phyloP scores from a whole-genome alignment of 2,329 filamentous ascomycete genomes.

The Nemania sp. region DNA sequence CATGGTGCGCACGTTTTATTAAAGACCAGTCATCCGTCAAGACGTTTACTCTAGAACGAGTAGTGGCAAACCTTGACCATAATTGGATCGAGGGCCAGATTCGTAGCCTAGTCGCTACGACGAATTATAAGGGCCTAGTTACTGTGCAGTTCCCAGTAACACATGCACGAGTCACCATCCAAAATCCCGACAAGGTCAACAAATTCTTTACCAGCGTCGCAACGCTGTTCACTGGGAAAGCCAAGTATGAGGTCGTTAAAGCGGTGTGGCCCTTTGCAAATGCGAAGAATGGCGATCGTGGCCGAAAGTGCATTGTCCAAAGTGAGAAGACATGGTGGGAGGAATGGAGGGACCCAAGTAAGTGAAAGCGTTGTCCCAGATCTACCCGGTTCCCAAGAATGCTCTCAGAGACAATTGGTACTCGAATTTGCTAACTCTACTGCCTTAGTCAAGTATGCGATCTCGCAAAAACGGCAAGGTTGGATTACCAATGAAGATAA shows the following conservation, averaged over 20 bases:
- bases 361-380: slow-evolving; percentile 19
- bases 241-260: slow-evolving; percentile 67
- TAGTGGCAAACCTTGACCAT: slow-evolving; percentile 67
- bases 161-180: slow-evolving; percentile 49
- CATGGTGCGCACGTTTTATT: slow-evolving; percentile 63
- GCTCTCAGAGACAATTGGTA: background rate
- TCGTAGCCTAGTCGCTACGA: slow-evolving; percentile 62
- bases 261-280: slow-evolving; percentile 70
- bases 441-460: slow-evolving; percentile 47
- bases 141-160: slow-evolving; percentile 41
- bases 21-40: slow-evolving; percentile 60
- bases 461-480: slow-evolving; percentile 54
- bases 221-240: slow-evolving; percentile 64
- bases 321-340: slow-evolving; percentile 69
- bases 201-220: slow-evolving; percentile 66
- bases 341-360: slow-evolving; percentile 62
- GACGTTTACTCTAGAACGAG: slow-evolving; percentile 64
- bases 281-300: slow-evolving; percentile 58
- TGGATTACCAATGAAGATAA: slow-evolving; percentile 67
- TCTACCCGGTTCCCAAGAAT: background rate
- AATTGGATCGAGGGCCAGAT: slow-evolving; percentile 67
- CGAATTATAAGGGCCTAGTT: slow-evolving; percentile 62
- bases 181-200: slow-evolving; percentile 65
- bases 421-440: slow-evolving; percentile 17
- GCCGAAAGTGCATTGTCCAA: slow-evolving; percentile 62